A percentile compares a stretch with the other conserved stretches of the same genome.
Conservation (phyloP, 2,329 filamentous ascomycete genomes). For the Coniochaeta sp. region DNA sequence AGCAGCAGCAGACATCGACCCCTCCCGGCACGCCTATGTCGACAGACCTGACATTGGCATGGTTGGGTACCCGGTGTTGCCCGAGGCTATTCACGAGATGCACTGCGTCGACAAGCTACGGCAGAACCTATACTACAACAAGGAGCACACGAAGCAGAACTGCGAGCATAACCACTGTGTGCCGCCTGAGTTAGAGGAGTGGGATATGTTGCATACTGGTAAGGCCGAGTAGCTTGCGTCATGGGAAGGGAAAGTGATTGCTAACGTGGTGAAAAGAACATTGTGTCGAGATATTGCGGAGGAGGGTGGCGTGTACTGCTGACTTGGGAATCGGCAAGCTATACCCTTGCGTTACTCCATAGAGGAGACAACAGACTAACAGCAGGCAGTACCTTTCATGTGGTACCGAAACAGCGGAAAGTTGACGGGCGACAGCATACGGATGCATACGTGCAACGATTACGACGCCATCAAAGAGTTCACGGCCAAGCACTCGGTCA, state of each 20-base stretch:
- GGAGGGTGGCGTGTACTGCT: constrained; percentile 10
- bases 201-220: constrained; percentile 10
- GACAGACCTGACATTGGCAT: constrained; percentile 11
- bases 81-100: constrained; percentile 12
- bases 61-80: constrained; percentile 10
- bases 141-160: constrained; percentile 9
- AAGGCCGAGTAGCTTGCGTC: too few relatives aligned
- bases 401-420: constrained; percentile 8
- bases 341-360: neutral
- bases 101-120: constrained; percentile 11
- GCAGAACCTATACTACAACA: constrained; percentile 11
- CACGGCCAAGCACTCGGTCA: constrained; percentile 6
- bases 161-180: constrained; percentile 2
- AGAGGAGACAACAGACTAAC: neutral
- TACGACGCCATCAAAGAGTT: constrained; percentile 10
- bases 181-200: constrained; percentile 4
- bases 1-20: constrained; percentile 8
- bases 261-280: constrained; percentile 5
- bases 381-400: constrained; percentile 6
- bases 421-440: constrained; percentile 9
- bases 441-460: constrained; percentile 10
- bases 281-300: constrained; percentile 9
- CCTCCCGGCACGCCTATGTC: constrained; percentile 9
- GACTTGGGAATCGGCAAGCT: constrained; percentile 8
- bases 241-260: neutral